Evolutionary conservation across 208 protist genomes (phyloP).

Genomic region (Vickermania ingenoplastis): DNA sequence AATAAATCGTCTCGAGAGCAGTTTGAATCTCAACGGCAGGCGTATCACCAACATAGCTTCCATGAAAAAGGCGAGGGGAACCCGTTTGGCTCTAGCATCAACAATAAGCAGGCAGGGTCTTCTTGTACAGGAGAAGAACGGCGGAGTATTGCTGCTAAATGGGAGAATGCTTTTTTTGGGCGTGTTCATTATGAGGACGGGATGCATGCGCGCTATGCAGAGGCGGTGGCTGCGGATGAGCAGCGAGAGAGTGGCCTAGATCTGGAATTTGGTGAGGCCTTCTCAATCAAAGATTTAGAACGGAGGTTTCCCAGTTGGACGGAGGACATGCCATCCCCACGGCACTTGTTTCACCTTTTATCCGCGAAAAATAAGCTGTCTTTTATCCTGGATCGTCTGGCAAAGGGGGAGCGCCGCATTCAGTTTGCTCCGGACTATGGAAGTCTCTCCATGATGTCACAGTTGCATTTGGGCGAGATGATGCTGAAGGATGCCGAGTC

Average conservation of each 20-base stretch:
- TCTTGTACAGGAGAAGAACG: slow-evolving; percentile 54
- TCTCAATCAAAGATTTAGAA: slow-evolving; percentile 14
- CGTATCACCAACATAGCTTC: slow-evolving; percentile 39
- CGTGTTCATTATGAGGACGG: slow-evolving; percentile 69
- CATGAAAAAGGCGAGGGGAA: slow-evolving; percentile 43
- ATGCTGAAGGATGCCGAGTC: slow-evolving; percentile 67
- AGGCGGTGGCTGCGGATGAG: slow-evolving; percentile 45
- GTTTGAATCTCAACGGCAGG: slow-evolving; percentile 1
- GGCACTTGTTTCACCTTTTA: slow-evolving; percentile 32
- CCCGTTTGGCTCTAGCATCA: slow-evolving; percentile 1
- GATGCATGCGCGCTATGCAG: slow-evolving; percentile 64
- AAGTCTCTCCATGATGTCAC: slow-evolving; percentile 75
- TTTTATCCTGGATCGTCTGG: slow-evolving; percentile 69
- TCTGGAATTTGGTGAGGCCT: slow-evolving; percentile 2
- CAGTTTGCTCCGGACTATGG: slow-evolving; percentile 70
- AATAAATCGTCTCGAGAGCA: neutral
- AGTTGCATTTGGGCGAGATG: slow-evolving; percentile 70
- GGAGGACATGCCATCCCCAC: slow-evolving; percentile 61
- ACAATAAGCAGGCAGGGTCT: neutral
- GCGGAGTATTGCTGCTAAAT: slow-evolving; percentile 36
- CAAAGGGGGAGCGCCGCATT: slow-evolving; percentile 71
- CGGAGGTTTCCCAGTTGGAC: slow-evolving; percentile 57
- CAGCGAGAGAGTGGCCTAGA: slow-evolving; percentile 9
- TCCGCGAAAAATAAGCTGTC: slow-evolving; percentile 36
- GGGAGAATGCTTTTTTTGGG: slow-evolving; percentile 85